phyloP scores from a whole-genome alignment of 2,329 filamentous ascomycete genomes.

The Ophiocordyceps unilateralis region DNA sequence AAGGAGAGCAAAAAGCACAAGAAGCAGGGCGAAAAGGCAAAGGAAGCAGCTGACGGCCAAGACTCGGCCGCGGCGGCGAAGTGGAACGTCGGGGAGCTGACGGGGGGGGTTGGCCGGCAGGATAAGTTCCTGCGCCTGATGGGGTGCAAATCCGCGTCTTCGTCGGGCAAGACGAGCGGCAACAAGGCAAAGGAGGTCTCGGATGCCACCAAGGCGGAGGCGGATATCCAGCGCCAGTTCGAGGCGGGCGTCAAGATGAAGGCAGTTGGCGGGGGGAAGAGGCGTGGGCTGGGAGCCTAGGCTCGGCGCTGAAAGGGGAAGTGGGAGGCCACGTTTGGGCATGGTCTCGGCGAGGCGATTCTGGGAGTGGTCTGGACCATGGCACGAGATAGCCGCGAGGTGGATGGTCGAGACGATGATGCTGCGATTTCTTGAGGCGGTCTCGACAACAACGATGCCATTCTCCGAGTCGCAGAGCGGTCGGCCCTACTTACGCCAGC shows the following conservation, averaged over 20 bases:
- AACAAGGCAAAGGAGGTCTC: constrained; percentile 10
- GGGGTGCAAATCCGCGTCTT: constrained; percentile 28
- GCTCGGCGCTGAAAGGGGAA: no score
- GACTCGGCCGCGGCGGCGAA: constrained; percentile 17
- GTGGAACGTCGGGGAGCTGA: constrained; percentile 36
- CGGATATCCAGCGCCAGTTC: constrained; percentile 39
- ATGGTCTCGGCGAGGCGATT: neutral
- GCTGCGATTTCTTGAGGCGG: no score
- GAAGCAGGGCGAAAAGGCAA: neutral
- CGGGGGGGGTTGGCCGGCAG: constrained; percentile 32
- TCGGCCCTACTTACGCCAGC: no score
- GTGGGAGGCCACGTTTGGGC: no score
- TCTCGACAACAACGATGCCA: no score
- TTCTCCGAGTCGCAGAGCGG: no score
- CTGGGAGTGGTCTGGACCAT: neutral
- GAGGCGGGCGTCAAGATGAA: constrained; percentile 39
- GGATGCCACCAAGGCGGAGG: constrained; percentile 24
- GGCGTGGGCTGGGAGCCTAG: constrained; percentile 35
- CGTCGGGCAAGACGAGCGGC: constrained; percentile 3
- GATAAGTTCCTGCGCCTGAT: constrained; percentile 40
- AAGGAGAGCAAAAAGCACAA: constrained; percentile 4
- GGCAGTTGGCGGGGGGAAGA: constrained; percentile 29
- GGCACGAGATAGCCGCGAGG: no score
- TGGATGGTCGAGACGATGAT: no score
- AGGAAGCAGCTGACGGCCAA: constrained; percentile 6